Evolutionary conservation across 495 filamentous ascomycete genomes (phyloP).

Genomic region (Hypoxylon crocopeplum): DNA sequence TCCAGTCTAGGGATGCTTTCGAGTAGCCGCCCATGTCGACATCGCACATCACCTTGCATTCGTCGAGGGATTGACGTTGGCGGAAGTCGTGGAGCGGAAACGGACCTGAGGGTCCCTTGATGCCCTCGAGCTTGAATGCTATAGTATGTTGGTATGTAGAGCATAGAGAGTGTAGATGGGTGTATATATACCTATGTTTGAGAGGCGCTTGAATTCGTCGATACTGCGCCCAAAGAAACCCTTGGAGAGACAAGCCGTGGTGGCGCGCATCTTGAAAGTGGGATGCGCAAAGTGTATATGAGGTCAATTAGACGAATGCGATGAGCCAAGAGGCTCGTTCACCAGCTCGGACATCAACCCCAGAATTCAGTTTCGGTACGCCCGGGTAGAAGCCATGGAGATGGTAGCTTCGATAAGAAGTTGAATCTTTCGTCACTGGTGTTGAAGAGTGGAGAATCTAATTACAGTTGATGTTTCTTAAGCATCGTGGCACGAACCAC

Average conservation of each 20-base stretch:
- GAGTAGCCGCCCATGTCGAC: constrained; percentile 86
- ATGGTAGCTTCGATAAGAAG: neutral
- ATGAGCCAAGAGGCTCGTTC: constrained; percentile 42
- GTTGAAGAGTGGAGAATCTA: too few relatives aligned
- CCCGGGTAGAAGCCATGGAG: constrained; percentile 1
- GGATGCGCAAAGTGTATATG: constrained; percentile 23
- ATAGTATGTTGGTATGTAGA: constrained; percentile 6
- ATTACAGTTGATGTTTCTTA: too few relatives aligned
- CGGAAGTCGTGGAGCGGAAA: constrained; percentile 70
- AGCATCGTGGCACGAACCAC: too few relatives aligned
- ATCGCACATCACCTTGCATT: constrained; percentile 87
- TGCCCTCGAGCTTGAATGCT: constrained; percentile 58
- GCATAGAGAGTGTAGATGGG: neutral
- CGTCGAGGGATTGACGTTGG: constrained; percentile 62
- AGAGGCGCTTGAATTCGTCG: constrained; percentile 55
- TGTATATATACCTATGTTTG: constrained; percentile 49
- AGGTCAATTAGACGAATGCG: constrained; percentile 6
- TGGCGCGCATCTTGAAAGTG: constrained; percentile 49
- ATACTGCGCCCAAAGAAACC: constrained; percentile 54
- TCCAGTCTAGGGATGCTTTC: constrained; percentile 71
- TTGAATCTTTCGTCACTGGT: constrained; percentile 24
- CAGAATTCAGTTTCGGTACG: neutral
- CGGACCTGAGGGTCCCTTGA: constrained; percentile 61
- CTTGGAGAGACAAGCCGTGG: constrained; percentile 46
- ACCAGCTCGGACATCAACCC: constrained; percentile 38